Evolutionary conservation across 2,329 filamentous ascomycete species (phyloP), one percentile per base, ranked within the genome.

Genomic region (Trichoderma arundinaceum): DNA sequence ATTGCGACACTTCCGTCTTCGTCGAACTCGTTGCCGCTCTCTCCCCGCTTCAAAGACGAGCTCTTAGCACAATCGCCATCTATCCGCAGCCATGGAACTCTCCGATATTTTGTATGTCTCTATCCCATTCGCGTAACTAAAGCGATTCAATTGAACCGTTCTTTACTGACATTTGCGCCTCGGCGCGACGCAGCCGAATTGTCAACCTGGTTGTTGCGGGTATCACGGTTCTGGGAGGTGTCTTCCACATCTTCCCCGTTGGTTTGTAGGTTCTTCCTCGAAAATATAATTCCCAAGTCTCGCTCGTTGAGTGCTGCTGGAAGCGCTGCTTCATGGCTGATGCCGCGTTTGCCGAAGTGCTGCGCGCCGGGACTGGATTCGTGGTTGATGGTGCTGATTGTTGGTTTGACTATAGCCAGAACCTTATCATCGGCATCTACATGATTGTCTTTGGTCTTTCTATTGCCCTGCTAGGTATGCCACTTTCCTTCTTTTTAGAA

Each of bases 201-300:
- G 92, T 96, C 78, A 99, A 99, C 85, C 84, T 99, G 79, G 92
- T 83, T 73, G 89, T 96, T 69, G 95, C 90, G 73, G 90, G 90
- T 71, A 86, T 97, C 71, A 96, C 97, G 88, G 83, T 96, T 54
- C 83, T 97, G 54, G 94, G 94, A 70, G 94, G 93, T 73, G 84
- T 93, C 74, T 84, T 83, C 69, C 88, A 92, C 75, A 88, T 93
- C 81, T 91, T 91, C 76, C 75, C 80, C 44, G 74, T 85, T 66
- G 72, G 71, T 64, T 82, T 90, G 87, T 90, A 84, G 75, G 87
- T 83, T 35, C 9, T 4, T 15, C 51, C 51, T 5, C 19, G 12
- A 38, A 7, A 13, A 38, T 28, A 13, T 2, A 6, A 13, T 15
- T 8, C 17, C 17, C 7, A 32, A n/a, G 22, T 19, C 52, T 28